Conservation (phyloP, 2,329 filamentous ascomycete genomes). For the Fusarium sterilihyphosum region DNA sequence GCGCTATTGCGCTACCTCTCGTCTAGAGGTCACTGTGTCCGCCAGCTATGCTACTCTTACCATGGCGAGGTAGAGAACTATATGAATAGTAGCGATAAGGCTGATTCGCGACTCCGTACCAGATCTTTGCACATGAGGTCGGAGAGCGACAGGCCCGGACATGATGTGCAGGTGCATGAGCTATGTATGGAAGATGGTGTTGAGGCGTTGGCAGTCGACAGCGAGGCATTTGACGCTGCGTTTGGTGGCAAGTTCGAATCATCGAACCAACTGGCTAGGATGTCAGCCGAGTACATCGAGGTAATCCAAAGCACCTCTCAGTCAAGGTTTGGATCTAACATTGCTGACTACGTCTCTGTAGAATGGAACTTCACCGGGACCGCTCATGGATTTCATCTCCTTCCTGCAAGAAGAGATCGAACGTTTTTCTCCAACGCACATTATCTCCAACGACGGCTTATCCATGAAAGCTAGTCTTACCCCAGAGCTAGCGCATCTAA, state of each 20-base stretch:
- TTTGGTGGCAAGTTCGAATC: background rate
- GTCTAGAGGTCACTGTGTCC: background rate
- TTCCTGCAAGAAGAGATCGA: background rate
- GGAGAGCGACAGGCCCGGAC: background rate
- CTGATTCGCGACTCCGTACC: rapidly evolving
- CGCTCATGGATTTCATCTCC: background rate
- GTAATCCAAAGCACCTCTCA: background rate
- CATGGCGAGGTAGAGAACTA: background rate
- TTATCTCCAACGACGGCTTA: background rate
- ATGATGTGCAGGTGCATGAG: background rate
- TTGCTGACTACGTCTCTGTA: background rate
- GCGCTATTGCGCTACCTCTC: background rate
- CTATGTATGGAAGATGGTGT: background rate
- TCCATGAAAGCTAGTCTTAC: background rate
- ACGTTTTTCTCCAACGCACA: background rate
- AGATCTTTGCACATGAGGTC: rapidly evolving
- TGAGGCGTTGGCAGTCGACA: background rate
- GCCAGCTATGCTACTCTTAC: background rate
- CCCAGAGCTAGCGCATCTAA: background rate
- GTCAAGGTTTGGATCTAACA: rapidly evolving
- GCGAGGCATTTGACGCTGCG: background rate
- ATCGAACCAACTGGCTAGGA: background rate
- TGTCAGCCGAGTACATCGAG: background rate
- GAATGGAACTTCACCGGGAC: background rate
- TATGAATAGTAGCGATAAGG: rapidly evolving